Evolutionary conservation across 2,329 filamentous ascomycete genomes (phyloP), one percentile per base, ranked within the genome.

Genomic region (Botrytis sinoallii): DNA sequence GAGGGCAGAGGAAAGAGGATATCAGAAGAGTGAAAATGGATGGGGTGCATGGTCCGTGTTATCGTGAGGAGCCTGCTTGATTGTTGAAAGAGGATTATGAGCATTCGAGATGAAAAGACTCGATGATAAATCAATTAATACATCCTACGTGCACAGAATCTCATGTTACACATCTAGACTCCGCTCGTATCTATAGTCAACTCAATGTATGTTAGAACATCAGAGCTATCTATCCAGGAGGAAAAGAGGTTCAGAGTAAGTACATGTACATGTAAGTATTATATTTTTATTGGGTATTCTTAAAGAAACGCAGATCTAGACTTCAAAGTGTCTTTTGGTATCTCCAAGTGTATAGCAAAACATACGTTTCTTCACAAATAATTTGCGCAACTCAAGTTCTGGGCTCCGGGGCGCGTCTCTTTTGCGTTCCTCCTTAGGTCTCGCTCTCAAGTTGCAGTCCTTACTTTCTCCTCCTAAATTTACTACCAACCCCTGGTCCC

Each of bases 401-500:
- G n/a, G n/a, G 9, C 16, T 57, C n/a, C n/a, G 0, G 3, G n/a
- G 52, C 52, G n/a, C 6, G 7, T 57, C 52, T 29, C 12, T 29
- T 55, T 29, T 6, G 60, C 35, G 22, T 57, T 18, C 25, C 48
- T 7, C 46, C 22, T 10, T 1, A 12, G 16, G 2, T n/a, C 8
- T n/a, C 14, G 25, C 55, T 25, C 59, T 61, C 35, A 8, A 61
- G 35, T 40, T 63, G 12, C 9, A n/a, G n/a, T 5, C 29, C 29
- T 42, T 73, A 84, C 75, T 80, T 83, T 78, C 85, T 85, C 75
- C 89, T 84, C 73, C 88, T 85, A 80, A 91, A 91, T 71, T 85
- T 85, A 80, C 88, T 90, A 74, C 86, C 87, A 79, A 85, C 84
- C 2, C 85, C 87, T 32, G 87, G 84, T 6, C 88, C 88, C 2